These are phyloP conservation scores for Botrytis paeoniae DNA, from an alignment of 2,329 filamentous ascomycete species.

Conservation along the genomic window DNA sequence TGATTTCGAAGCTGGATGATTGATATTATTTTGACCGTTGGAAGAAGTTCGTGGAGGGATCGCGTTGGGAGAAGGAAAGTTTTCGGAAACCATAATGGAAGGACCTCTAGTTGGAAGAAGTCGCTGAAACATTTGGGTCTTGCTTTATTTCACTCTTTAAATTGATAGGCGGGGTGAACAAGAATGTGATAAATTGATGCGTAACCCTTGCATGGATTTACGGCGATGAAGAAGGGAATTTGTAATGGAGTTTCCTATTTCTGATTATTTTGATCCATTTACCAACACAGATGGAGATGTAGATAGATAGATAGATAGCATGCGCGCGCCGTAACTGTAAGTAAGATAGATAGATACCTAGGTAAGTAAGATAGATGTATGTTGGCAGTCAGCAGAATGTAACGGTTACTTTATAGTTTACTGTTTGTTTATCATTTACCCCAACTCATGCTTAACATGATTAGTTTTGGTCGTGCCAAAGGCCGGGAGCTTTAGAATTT, in stretches of 20 bases:
- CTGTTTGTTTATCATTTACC: background rate
- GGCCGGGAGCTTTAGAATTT: background rate
- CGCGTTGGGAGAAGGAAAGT: conserved; percentile 53
- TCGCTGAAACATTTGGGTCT: conserved; percentile 13
- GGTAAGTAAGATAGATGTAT: background rate
- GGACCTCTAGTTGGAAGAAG: conserved; percentile 15
- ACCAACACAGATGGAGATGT: background rate
- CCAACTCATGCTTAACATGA: background rate
- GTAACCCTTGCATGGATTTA: conserved; percentile 7
- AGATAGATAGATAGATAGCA: background rate
- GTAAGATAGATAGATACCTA: background rate
- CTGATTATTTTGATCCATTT: background rate
- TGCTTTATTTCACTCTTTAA: background rate
- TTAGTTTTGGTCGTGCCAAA: background rate
- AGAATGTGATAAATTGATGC: background rate
- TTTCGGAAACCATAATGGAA: conserved; percentile 29
- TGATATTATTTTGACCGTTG: conserved; percentile 46
- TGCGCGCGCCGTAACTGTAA: background rate
- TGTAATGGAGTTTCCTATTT: background rate
- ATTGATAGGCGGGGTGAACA: background rate
- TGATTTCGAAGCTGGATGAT: conserved; percentile 30
- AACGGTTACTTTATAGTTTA: background rate
- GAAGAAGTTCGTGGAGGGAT: conserved; percentile 75
- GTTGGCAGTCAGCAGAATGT: background rate
- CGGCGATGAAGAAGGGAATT: background rate